Base-by-base conservation (phyloP, 2,329 filamentous ascomycete species). In the Colletotrichum theobromicola region DNA sequence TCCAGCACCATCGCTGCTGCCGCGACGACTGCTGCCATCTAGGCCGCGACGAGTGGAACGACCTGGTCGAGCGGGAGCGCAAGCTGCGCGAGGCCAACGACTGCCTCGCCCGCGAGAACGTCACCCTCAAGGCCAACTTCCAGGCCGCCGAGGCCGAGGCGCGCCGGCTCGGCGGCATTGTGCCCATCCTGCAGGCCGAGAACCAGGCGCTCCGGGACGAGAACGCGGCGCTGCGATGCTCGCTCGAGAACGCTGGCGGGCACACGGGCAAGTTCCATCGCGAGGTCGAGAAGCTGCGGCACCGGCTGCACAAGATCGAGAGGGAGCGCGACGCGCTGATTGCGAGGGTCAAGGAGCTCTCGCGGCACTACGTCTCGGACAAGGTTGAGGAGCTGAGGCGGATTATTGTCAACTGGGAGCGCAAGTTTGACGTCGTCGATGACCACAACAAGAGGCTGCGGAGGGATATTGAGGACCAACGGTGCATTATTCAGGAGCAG, bases 191-290 rank as follows among this genome's bases (percentile, higher is more conserved):
- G 2, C 81, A 85, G 73, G 79, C 78, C n/a, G 82, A 85, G 72
- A 80, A 86, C 67, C 79, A 78, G 37, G 76, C 79, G 12, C 82
- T 88, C 6, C 76, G 78, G 4, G 80, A 81, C 18, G 85, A 87
- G 35, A 87, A 87, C 76, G 79, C 81, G 18, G 79, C 81, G 9
- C 81, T 88, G 7, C 83, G 85, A 15, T 82, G 81, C n/a, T 80
- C 82, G 8, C 75, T 83, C 46, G 84, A 86, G 34, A 81, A 78
- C 32, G 77, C 78, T 2, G 78, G 81, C n/a, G 81, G 81, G 24
- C 75, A 78, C 66, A 79, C 82, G 3, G 77, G 78, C 62, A 81
- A 79, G 42, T 80, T 82, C 58, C 78, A 81, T 37, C 77, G 69
- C 58, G 83, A 85, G 63, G 68, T 83, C 32, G 82, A 83, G 32